Evolutionary conservation across 192 early-diverging fungal species (phyloP).

Genomic region (Chytriomyces sp.): DNA sequence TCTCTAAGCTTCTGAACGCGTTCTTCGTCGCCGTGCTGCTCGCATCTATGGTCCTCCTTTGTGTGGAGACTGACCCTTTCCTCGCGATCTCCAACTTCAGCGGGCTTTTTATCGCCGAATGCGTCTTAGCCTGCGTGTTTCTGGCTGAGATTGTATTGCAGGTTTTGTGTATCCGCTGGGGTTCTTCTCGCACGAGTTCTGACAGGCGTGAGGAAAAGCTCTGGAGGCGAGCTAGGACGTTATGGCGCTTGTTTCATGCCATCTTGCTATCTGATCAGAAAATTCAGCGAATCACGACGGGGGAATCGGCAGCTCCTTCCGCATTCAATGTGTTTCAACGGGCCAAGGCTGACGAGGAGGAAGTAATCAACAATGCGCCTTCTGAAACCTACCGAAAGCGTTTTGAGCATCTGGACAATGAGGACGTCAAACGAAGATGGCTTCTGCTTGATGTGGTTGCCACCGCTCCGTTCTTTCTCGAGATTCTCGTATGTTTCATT

Average conservation of each 20-base stretch:
- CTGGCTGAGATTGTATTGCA: conserved; percentile 16
- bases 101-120: neutral
- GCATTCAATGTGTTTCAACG: neutral
- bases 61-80: conserved; percentile 17
- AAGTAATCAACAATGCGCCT: neutral
- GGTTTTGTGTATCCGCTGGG: neutral
- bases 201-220: too few relatives aligned
- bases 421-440: neutral
- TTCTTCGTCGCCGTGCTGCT: conserved; percentile 2
- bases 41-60: conserved; percentile 19
- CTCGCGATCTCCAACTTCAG: neutral
- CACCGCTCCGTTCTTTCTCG: conserved; percentile 15
- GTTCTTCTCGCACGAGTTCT: neutral
- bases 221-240: too few relatives aligned
- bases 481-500: conserved; percentile 12
- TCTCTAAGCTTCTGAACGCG: conserved; percentile 9
- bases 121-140: conserved; percentile 9
- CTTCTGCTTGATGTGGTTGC: conserved; percentile 24
- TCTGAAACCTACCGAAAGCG: neutral
- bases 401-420: neutral
- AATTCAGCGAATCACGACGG: neutral
- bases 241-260: neutral
- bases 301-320: neutral
- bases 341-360: too few relatives aligned
- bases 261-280: neutral